These are phyloP conservation scores for Posidonia australis DNA, from an alignment of 106 monocot species.

Conservation along the genomic window DNA sequence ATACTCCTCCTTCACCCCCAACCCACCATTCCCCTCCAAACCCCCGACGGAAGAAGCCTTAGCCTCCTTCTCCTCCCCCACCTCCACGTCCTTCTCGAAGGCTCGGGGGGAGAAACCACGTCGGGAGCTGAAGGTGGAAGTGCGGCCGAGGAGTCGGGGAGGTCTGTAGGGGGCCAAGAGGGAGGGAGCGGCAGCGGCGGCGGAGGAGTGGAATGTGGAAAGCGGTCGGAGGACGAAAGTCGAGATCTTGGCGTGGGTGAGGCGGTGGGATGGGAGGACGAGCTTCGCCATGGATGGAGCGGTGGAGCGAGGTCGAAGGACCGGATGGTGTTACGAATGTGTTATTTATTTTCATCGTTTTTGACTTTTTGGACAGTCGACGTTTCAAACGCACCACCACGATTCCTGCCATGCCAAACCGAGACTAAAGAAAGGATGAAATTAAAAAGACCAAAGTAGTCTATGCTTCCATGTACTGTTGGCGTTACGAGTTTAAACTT, in stretches of 20 bases:
- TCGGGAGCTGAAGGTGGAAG: neutral
- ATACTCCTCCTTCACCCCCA: slow-evolving; percentile 17
- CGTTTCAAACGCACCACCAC: too few relatives aligned
- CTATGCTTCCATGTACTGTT: too few relatives aligned
- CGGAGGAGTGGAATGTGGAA: neutral
- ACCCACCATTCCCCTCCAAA: slow-evolving; percentile 4
- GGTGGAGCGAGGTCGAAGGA: neutral
- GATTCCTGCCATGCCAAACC: too few relatives aligned
- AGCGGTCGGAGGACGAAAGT: neutral
- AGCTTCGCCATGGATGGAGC: slow-evolving; percentile 27
- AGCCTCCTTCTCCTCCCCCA: slow-evolving; percentile 4
- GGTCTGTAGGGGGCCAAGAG: neutral
- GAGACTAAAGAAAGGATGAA: too few relatives aligned
- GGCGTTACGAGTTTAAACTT: too few relatives aligned
- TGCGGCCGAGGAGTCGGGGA: neutral
- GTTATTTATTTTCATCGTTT: neutral
- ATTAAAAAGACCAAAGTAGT: too few relatives aligned
- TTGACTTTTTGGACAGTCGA: too few relatives aligned
- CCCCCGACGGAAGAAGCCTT: neutral
- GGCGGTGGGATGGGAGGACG: slow-evolving; percentile 12
- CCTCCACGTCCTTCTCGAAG: slow-evolving; percentile 15
- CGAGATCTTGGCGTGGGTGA: slow-evolving; percentile 1
- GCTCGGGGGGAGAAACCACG: slow-evolving; percentile 12
- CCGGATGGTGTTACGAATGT: neutral
- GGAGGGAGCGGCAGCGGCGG: neutral